Evolutionary conservation across 1,139 yeast genomes (phyloP), one percentile per base, ranked within the genome.

Genomic region (Diutina rugosa): DNA sequence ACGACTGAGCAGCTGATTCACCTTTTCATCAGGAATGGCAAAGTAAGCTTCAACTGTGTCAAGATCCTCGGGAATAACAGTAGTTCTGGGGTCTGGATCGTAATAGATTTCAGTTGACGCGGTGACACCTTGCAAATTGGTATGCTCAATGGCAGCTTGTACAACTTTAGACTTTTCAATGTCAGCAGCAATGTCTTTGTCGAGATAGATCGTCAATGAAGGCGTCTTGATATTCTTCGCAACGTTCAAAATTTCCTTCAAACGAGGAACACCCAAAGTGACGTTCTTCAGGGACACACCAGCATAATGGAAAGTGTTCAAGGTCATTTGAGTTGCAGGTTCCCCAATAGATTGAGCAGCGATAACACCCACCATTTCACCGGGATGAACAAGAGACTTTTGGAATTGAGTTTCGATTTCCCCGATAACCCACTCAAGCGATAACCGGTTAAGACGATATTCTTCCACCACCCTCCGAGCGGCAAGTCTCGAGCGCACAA

Each of bases 271-370:
- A 82, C 99, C 99, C 65, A 95, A 83, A 5, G 99, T 95, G 59
- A 95, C 99, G 72, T 95, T 95, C 85, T 93, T 95, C 10, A 98
- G 91, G 48, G 98, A 93, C 60, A 95, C 99, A 87, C 99, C 99
- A 38, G 99, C 99, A 79, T 91, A 95, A 79, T 95, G 99, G 96
- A 95, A 95, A 64, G 99, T 93, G 70, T 93, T 93, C 74, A 93
- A 81, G 0, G 99, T 93, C 99, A 93, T 93, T 74, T 93, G 99
- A 32, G 99, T 93, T 32, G 99, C 99, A 56, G 99, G 99, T 72
- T 93, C 99, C 77, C 99, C 99, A 76, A 93, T 93, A 54, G 97
- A 90, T 76, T 93, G 99, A 1, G 99, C 99, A 57, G 99, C 99
- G 67, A 93, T 82, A 57, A 93, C 97, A 77, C 99, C 99, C 59